phyloP scores from a whole-genome alignment of 306 rosid genomes.

The Nissolia schottii region DNA sequence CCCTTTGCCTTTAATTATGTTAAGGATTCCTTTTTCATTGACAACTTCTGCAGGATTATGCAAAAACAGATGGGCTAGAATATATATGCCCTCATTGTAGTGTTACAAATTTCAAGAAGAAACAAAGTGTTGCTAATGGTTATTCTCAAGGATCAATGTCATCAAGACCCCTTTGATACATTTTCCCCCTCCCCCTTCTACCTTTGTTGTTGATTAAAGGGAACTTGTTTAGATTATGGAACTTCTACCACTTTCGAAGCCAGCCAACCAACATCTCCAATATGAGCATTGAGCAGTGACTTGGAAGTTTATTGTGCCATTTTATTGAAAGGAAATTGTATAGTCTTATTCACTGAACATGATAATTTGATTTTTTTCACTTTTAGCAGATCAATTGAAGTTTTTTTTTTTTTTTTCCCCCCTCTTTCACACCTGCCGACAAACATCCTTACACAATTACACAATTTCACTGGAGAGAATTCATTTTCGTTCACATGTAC shows the following conservation, averaged over 20 bases:
- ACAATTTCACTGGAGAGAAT: too few species aligned
- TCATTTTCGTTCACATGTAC: too few species aligned
- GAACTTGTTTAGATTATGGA: conserved; percentile 18
- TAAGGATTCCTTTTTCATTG: conserved; percentile 1
- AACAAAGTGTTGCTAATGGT: conserved; percentile 69
- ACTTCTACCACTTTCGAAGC: conserved; percentile 20
- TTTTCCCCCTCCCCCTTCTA: conserved; percentile 20
- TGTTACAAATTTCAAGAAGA: conserved; percentile 87
- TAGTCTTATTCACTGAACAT: conserved; percentile 20
- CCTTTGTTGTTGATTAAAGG: conserved; percentile 16
- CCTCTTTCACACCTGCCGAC: neutral
- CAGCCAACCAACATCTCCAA: conserved; percentile 16
- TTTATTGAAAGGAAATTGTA: conserved; percentile 22
- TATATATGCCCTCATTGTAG: conserved; percentile 99
- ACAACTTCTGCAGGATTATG: conserved; percentile 78
- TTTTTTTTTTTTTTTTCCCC: too few species aligned
- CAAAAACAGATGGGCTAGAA: conserved; percentile 97
- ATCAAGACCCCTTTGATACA: conserved; percentile 59
- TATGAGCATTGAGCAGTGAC: conserved; percentile 28
- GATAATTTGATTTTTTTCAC: conserved; percentile 21
- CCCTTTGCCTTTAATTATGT: neutral
- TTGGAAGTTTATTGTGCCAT: conserved; percentile 3
- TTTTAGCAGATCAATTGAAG: neutral
- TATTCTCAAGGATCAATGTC: conserved; percentile 62
- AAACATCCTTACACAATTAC: neutral